Base-by-base conservation (phyloP, 208 protist species). In the Leishmania braziliensis region DNA sequence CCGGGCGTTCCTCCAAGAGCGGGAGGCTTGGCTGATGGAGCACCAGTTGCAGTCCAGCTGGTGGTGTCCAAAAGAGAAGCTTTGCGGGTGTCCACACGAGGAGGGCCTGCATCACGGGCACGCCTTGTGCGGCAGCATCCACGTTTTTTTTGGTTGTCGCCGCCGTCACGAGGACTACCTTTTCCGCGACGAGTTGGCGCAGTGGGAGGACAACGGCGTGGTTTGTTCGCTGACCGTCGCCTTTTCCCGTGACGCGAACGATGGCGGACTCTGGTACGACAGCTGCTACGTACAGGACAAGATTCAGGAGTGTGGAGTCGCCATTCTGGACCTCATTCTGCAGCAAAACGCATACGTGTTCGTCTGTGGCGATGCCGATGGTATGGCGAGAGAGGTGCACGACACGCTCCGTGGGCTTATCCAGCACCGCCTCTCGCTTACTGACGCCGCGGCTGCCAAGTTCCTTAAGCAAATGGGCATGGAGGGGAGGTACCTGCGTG, bases 1-100 rank as follows among this genome's bases (percentile, higher is more conserved):
- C 66, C 77, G 85, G 16, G 92, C 93, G 43, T 98, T 98, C 73
- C n/a, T 98, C 75, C 93, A 98, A 78, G 86, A 95, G 73, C 85
- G 91, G 1, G 82, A 90, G 69, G 71, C 71, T 56, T 76, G 79
- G 79, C 29, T 91, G 66, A 43, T 65, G 82, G 92, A 81, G 72
- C 80, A 65, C 43, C 66, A 75, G 79, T 43, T 50, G 78, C 63
- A 75, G 74, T 70, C 63, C 53, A 60, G 66, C 10, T 78, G 58
- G 20, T 63, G 63, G 1, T 48, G 46, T 12, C 51, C 73, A 10
- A 85, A 72, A 71, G 72, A 75, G 10, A 58, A 79, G 36, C 33
- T 79, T 8, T 78, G 79, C 60, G 51, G 84, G 18, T 80, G 70
- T 72, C 77, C 69, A 2, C 70, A 68, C 36, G 71, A 78, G 23